phyloP scores from a whole-genome alignment of 208 protist species.

The Porcisia hertigi region DNA sequence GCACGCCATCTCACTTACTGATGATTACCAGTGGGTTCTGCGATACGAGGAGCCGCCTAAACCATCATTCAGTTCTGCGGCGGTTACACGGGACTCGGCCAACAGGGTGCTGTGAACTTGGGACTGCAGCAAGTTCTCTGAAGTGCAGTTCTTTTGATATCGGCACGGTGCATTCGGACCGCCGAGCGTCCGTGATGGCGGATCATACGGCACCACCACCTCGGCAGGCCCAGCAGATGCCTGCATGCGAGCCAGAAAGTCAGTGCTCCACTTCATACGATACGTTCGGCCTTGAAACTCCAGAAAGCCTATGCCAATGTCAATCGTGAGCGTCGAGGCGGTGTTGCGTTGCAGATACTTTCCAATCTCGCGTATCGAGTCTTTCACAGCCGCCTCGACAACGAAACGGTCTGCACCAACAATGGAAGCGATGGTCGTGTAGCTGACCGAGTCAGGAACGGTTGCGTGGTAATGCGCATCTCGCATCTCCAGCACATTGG shows the following conservation, averaged over 20 bases:
- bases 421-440: slow-evolving; percentile 41
- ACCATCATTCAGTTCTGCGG: slow-evolving; percentile 71
- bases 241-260: slow-evolving; percentile 51
- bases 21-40: slow-evolving; percentile 53
- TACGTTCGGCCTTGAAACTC: slow-evolving; percentile 75
- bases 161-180: slow-evolving; percentile 56
- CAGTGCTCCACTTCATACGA: slow-evolving; percentile 72
- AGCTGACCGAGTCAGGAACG: slow-evolving; percentile 49
- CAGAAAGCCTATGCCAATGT: slow-evolving; percentile 67
- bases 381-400: slow-evolving; percentile 76
- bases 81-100: slow-evolving; percentile 56
- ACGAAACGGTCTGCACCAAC: slow-evolving; percentile 59
- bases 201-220: slow-evolving; percentile 60
- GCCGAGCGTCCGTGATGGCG: slow-evolving; percentile 63
- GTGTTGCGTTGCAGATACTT: slow-evolving; percentile 80
- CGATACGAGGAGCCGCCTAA: slow-evolving; percentile 62
- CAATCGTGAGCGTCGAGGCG: slow-evolving; percentile 57
- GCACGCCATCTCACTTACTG: too few species aligned
- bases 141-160: slow-evolving; percentile 52
- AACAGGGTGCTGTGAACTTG: slow-evolving; percentile 46
- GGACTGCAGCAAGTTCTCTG: slow-evolving; percentile 34
- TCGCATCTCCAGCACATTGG: slow-evolving; percentile 73
- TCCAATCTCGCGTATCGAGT: slow-evolving; percentile 83
- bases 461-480: slow-evolving; percentile 86
- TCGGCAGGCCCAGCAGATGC: slow-evolving; percentile 34